phyloP scores from a whole-genome alignment of 2,329 filamentous ascomycete genomes.

The Cladosporium sp. region DNA sequence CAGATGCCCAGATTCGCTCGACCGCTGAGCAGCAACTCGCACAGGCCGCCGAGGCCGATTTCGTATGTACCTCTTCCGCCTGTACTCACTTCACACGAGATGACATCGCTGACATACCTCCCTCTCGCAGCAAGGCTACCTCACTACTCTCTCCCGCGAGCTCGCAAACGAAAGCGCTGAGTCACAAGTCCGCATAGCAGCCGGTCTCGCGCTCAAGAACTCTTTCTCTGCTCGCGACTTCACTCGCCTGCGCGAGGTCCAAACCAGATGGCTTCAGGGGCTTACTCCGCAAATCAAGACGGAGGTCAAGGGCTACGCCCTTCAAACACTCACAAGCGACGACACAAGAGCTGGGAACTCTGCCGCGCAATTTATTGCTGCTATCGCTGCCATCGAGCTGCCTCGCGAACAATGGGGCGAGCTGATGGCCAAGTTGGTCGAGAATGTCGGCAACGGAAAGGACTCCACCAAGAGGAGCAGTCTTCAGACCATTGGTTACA shows the following conservation, averaged over 20 bases:
- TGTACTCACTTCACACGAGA: neutral
- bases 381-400: conserved; percentile 91
- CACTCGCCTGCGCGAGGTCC: conserved; percentile 81
- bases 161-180: conserved; percentile 86
- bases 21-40: conserved; percentile 91
- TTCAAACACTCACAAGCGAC: conserved; percentile 78
- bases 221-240: conserved; percentile 93
- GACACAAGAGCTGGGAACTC: conserved; percentile 84
- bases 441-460: conserved; percentile 84
- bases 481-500: conserved; percentile 93
- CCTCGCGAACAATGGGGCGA: conserved; percentile 92
- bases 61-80: conserved; percentile 62
- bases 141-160: conserved; percentile 87
- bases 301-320: conserved; percentile 84
- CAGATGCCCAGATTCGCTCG: conserved; percentile 87
- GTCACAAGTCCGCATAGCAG: conserved; percentile 84
- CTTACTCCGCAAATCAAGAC: conserved; percentile 80
- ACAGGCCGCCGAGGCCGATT: conserved; percentile 91
- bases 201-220: conserved; percentile 96
- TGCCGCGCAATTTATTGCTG: conserved; percentile 90
- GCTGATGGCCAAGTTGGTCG: conserved; percentile 82
- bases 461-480: conserved; percentile 93
- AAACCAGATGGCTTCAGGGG: conserved; percentile 87
- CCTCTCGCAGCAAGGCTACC: conserved; percentile 74
- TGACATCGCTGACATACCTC: conserved; percentile 22